Percentiles rank a stretch among this genome's conserved stretches.
phyloP scores from a whole-genome alignment of 306 rosid species.

The Vigna trinervia region DNA sequence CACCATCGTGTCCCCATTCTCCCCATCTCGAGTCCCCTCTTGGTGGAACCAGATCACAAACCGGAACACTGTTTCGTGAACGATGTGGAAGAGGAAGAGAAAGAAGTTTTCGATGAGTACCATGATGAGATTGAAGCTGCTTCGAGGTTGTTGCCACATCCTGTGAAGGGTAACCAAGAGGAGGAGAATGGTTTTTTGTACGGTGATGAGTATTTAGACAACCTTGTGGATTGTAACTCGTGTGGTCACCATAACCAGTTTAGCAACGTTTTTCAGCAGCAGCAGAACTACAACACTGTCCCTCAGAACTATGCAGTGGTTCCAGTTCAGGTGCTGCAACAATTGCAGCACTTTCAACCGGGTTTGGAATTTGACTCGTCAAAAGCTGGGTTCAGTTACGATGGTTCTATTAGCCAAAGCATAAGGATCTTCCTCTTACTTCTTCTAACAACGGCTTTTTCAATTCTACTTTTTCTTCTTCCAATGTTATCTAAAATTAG shows the following conservation, averaged over 20 bases:
- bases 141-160: slow-evolving; percentile 75
- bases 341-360: slow-evolving; percentile 50
- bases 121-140: slow-evolving; percentile 76
- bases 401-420: slow-evolving; percentile 59
- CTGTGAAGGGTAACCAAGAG: slow-evolving; percentile 43
- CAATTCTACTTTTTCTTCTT: not conserved
- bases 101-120: slow-evolving; percentile 41
- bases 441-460: not conserved
- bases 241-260: slow-evolving; percentile 43
- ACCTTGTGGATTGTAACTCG: slow-evolving; percentile 65
- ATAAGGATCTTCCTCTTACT: slow-evolving; percentile 44
- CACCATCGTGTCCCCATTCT: slow-evolving; percentile 79
- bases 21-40: slow-evolving; percentile 47
- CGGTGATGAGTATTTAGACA: slow-evolving; percentile 68
- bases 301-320: slow-evolving; percentile 52
- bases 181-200: slow-evolving; percentile 45
- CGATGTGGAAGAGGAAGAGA: slow-evolving; percentile 38
- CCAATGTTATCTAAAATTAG: not conserved
- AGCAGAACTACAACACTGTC: slow-evolving; percentile 2
- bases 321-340: slow-evolving; percentile 45
- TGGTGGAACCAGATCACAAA: not conserved
- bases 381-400: slow-evolving; percentile 54
- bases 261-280: slow-evolving; percentile 31
- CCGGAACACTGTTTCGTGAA: not conserved
- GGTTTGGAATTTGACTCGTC: slow-evolving; percentile 66